Conservation (phyloP, 2,329 filamentous ascomycete genomes). For the Volutella citrinella region DNA sequence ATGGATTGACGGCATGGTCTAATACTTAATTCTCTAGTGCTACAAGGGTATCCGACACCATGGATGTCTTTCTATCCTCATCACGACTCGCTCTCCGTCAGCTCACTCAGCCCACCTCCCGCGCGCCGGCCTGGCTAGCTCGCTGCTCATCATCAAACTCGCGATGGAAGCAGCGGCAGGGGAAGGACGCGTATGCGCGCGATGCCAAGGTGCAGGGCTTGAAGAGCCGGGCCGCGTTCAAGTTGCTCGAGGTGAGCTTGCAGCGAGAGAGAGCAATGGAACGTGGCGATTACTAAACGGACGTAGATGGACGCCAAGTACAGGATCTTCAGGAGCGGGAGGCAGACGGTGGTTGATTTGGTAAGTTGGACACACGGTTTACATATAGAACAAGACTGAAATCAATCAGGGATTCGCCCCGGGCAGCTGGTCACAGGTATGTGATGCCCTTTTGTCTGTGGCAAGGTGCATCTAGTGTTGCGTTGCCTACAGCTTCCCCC, state of each 20-base stretch:
- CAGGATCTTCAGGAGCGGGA: constrained; percentile 66
- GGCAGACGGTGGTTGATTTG: constrained; percentile 87
- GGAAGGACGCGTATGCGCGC: constrained; percentile 66
- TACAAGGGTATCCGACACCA: too few relatives aligned
- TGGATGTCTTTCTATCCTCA: too few relatives aligned
- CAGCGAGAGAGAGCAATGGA: too few relatives aligned
- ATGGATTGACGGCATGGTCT: too few relatives aligned
- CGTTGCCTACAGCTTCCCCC: too few relatives aligned
- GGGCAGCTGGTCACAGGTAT: constrained; percentile 68
- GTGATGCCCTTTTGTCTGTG: constrained; percentile 10
- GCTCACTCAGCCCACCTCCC: too few relatives aligned
- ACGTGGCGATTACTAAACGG: too few relatives aligned
- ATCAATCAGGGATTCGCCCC: constrained; percentile 68
- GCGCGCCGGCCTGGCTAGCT: too few relatives aligned
- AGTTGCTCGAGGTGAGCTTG: constrained; percentile 78
- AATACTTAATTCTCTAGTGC: too few relatives aligned
- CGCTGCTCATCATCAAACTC: constrained; percentile 57
- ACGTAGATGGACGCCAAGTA: constrained; percentile 87
- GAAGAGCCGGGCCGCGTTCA: constrained; percentile 91
- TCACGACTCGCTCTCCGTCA: too few relatives aligned
- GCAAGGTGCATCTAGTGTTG: too few relatives aligned
- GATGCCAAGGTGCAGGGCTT: constrained; percentile 76
- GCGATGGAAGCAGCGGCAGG: constrained; percentile 80
- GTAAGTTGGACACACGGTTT: too few relatives aligned
- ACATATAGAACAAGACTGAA: constrained; percentile 10